A percentile compares a stretch with the other conserved stretches of the same genome.
phyloP scores from a whole-genome alignment of 2,329 filamentous ascomycete species.

The Cordyceps cicadae region DNA sequence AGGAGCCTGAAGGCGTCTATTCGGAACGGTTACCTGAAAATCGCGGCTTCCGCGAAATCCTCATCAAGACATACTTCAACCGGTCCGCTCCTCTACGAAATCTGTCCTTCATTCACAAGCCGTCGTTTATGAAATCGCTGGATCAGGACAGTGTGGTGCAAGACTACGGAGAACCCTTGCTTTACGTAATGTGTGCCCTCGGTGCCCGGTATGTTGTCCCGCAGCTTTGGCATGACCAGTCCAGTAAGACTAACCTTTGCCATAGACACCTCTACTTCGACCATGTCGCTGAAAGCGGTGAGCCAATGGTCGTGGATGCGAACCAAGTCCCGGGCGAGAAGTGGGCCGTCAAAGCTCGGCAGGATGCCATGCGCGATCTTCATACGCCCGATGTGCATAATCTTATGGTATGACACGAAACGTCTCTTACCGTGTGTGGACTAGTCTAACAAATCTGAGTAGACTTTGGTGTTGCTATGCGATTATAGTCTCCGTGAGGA shows the following conservation, averaged over 20 bases:
- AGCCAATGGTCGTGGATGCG: slow-evolving; percentile 3
- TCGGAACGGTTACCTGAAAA: slow-evolving; percentile 16
- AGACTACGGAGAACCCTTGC: slow-evolving; percentile 18
- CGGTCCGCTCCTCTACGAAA: slow-evolving; percentile 18
- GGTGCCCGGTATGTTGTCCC: slow-evolving; percentile 15
- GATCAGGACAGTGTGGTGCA: slow-evolving; percentile 15
- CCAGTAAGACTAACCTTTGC: not conserved
- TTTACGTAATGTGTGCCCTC: slow-evolving; percentile 20
- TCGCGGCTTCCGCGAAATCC: slow-evolving; percentile 7
- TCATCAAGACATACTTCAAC: slow-evolving; percentile 17
- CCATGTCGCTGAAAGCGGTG: not conserved
- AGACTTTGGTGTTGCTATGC: slow-evolving; percentile 18
- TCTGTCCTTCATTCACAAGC: slow-evolving; percentile 19
- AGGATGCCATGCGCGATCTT: slow-evolving; percentile 14
- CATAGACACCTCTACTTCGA: slow-evolving; percentile 15
- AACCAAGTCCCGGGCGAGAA: slow-evolving; percentile 14
- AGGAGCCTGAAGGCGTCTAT: slow-evolving; percentile 10
- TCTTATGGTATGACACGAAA: slow-evolving; percentile 16
- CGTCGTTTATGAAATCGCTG: slow-evolving; percentile 19
- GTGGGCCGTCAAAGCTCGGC: slow-evolving; percentile 17
- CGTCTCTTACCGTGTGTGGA: slow-evolving; percentile 11
- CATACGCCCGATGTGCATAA: slow-evolving; percentile 16
- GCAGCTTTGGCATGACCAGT: no score
- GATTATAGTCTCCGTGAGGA: slow-evolving; percentile 19
- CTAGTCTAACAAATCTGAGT: slow-evolving; percentile 13